Evolutionary conservation across 805 yeast species (phyloP).

Genomic region (Candida manassasensis): DNA sequence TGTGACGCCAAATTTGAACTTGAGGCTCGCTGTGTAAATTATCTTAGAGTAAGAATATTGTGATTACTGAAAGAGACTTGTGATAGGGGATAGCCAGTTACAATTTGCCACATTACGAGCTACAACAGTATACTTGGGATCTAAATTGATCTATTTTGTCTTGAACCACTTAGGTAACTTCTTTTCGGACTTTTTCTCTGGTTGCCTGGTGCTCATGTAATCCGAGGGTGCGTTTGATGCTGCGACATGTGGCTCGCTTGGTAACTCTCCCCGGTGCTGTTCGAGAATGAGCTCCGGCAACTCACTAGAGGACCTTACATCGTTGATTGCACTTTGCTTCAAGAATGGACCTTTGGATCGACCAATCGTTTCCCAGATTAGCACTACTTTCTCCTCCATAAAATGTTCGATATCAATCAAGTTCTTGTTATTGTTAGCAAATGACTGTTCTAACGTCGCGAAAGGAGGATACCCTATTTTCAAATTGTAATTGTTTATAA

Average conservation of each 20-base stretch:
- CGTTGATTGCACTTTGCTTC: conserved; percentile 12
- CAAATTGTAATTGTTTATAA: conserved; percentile 25
- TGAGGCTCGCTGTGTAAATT: too few species aligned
- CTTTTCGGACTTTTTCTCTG: conserved; percentile 1
- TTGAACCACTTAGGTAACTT: conserved; percentile 25
- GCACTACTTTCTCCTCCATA: conserved; percentile 23
- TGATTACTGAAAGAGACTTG: too few species aligned
- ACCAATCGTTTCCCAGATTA: conserved; percentile 31
- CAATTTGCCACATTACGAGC: too few species aligned
- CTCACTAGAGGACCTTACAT: conserved; percentile 21
- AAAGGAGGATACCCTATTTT: conserved; percentile 39
- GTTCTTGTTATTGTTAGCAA: conserved; percentile 21
- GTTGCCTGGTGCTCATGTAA: conserved; percentile 1
- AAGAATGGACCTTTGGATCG: conserved; percentile 23
- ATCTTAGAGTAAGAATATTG: too few species aligned
- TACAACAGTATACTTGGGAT: too few species aligned
- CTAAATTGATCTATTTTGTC: conserved; percentile 7
- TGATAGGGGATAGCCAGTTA: too few species aligned
- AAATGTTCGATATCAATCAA: conserved; percentile 28
- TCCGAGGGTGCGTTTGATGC: background rate
- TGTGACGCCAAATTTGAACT: too few species aligned
- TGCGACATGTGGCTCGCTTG: conserved; percentile 16
- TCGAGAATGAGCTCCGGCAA: conserved; percentile 36
- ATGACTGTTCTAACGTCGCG: conserved; percentile 21
- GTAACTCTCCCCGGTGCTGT: conserved; percentile 25